These are phyloP conservation scores for Salisapilia sapeloensis DNA, from an alignment of 352 stramenopile genomes.

Conservation along the genomic window DNA sequence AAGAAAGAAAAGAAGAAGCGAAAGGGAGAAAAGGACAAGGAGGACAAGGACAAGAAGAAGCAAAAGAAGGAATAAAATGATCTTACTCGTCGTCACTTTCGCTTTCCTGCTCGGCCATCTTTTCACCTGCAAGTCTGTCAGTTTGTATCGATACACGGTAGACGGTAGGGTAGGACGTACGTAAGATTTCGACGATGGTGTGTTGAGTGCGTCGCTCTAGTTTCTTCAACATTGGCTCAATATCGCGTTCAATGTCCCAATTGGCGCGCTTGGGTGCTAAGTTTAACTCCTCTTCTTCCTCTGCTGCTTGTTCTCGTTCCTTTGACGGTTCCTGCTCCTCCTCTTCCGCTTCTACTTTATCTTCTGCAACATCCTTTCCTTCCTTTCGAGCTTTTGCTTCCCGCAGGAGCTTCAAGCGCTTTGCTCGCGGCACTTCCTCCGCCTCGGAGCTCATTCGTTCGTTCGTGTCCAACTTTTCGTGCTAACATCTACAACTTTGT, in stretches of 20 bases:
- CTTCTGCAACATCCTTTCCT: background rate
- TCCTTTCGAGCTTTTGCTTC: constrained; percentile 73
- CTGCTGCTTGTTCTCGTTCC: constrained; percentile 10
- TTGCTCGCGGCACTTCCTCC: constrained; percentile 53
- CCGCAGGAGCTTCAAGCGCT: constrained; percentile 71
- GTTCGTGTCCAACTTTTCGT: no score
- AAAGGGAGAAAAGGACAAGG: constrained; percentile 12
- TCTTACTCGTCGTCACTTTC: constrained; percentile 40
- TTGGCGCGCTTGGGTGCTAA: constrained; percentile 72
- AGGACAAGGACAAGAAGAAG: constrained; percentile 27
- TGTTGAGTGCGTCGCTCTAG: constrained; percentile 74
- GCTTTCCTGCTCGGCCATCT: constrained; percentile 55
- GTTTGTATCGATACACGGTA: constrained; percentile 1
- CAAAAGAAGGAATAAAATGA: constrained; percentile 46
- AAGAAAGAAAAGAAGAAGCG: constrained; percentile 43
- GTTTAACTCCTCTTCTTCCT: constrained; percentile 51
- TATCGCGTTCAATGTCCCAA: constrained; percentile 78
- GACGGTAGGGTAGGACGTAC: constrained; percentile 13
- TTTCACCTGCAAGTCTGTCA: constrained; percentile 31
- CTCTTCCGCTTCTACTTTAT: constrained; percentile 8
- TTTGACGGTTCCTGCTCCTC: constrained; percentile 7
- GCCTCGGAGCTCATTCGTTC: constrained; percentile 6
- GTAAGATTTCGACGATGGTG: constrained; percentile 72
- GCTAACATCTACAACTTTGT: no score
- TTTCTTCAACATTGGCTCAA: constrained; percentile 77